Evolutionary conservation across 163 green algal genomes (phyloP), one percentile per base, ranked within the genome.

Genomic region (Scenedesmus sp.): DNA sequence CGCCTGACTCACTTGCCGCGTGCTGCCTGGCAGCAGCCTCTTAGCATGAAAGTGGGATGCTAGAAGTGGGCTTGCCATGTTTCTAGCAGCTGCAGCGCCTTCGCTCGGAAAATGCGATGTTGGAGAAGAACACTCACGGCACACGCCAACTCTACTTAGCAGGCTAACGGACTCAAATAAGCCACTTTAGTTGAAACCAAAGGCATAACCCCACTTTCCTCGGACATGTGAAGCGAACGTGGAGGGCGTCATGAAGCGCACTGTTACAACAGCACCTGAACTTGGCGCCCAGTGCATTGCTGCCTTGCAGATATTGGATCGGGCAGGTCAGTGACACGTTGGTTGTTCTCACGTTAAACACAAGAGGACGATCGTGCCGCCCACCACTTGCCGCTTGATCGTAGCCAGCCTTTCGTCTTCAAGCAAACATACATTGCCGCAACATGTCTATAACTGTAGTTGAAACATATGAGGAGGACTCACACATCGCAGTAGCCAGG

Each of bases 381-480:
- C 46, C 44, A 49, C 46, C 73, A 82, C 35, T 44, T 46, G 73
- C 65, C n/a, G 65, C 65, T 76, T 76, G 22, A 40, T 1, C 40
- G 65, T 76, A 40, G 65, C 65, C 30, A 76, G 30, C 65, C 30
- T 40, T 37, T 20, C 30, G 37, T 16, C 30, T 26, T 15, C 20
- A 16, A 30, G 37, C 53, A 42, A 83, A 51, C 59, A 33, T 35
- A 83, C 18, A 61, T 68, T 65, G 43, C 30, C 40, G 42, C 83
- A 80, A 65, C n/a, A 87, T 86, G 89, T 61, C 82, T 24, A 81
- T 92, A 37, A 37, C 91, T 43, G 65, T 95, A 22, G 82, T 94
- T n/a, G 93, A 95, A 70, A 93, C 86, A 3, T 93, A 89, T 22
- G 94, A 96, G 79, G 94, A 96, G 92, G 92, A 94, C 46, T 89